These are phyloP conservation scores for Fusarium goolgardi DNA, from an alignment of 2,329 filamentous ascomycete species.

Conservation along the genomic window DNA sequence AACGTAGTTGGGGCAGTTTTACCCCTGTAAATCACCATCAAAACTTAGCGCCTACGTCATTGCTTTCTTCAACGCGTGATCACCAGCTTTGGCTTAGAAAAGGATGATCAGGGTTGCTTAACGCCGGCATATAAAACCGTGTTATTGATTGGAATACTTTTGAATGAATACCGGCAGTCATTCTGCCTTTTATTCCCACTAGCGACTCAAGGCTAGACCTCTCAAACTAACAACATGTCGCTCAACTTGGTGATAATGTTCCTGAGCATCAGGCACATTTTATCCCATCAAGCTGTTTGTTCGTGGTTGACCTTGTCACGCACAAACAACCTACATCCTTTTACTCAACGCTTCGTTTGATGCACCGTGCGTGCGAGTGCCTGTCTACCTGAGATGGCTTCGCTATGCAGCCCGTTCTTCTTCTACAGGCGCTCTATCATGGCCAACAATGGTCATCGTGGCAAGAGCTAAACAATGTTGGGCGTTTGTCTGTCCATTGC, in stretches of 20 bases:
- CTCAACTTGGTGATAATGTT: constrained; percentile 30
- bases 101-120: neutral
- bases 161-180: neutral
- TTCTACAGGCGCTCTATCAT: neutral
- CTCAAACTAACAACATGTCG: neutral
- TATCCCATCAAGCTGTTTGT: neutral
- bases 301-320: neutral
- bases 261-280: constrained; percentile 38
- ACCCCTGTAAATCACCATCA: constrained; percentile 37
- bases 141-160: neutral
- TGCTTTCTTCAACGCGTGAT: neutral
- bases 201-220: neutral
- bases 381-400: neutral
- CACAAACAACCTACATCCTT: neutral
- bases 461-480: neutral
- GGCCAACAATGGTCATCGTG: neutral
- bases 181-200: neutral
- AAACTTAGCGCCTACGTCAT: constrained; percentile 39
- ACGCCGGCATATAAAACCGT: neutral
- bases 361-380: neutral
- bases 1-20: neutral
- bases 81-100: neutral
- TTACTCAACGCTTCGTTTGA: neutral
- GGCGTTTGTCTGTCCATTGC: neutral
- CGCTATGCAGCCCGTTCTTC: neutral